phyloP scores from a whole-genome alignment of 2,329 filamentous ascomycete species.

The Diaporthe citri region DNA sequence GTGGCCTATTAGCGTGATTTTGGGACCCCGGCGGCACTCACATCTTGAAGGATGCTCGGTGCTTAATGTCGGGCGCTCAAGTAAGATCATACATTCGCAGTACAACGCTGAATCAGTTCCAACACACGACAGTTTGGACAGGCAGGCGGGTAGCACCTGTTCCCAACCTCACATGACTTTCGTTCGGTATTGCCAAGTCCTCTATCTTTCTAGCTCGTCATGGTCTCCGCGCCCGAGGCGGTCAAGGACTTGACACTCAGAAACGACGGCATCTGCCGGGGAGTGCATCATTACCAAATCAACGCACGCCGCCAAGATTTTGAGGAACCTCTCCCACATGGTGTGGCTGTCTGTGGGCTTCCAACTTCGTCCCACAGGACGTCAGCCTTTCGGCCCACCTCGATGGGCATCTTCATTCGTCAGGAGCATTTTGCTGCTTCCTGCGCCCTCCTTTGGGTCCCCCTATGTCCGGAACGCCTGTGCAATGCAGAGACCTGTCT shows the following conservation, averaged over 20 bases:
- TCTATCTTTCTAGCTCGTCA: conserved; percentile 28
- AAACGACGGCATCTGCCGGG: conserved; percentile 23
- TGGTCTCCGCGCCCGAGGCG: conserved; percentile 27
- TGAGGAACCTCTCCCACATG: conserved; percentile 26
- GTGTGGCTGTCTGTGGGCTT: conserved; percentile 17
- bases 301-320: conserved; percentile 34
- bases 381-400: conserved; percentile 18
- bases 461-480: conserved; percentile 51
- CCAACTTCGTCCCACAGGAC: conserved; percentile 19
- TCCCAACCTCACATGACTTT: conserved; percentile 26
- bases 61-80: conserved; percentile 3
- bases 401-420: conserved; percentile 11
- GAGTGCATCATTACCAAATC: conserved; percentile 22
- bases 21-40: not conserved
- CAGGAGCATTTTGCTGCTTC: conserved; percentile 26
- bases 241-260: conserved; percentile 28
- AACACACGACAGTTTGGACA: conserved; percentile 7
- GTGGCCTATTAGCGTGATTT: not conserved
- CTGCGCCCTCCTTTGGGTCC: conserved; percentile 14
- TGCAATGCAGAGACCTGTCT: conserved; percentile 54
- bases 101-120: conserved; percentile 22
- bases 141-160: not conserved
- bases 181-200: conserved; percentile 35
- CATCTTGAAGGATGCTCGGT: not conserved
- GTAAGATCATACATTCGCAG: conserved; percentile 13